These are phyloP conservation scores for Guadua angustifolia DNA, from an alignment of 176 grass and related monocot genomes.

Conservation along the genomic window DNA sequence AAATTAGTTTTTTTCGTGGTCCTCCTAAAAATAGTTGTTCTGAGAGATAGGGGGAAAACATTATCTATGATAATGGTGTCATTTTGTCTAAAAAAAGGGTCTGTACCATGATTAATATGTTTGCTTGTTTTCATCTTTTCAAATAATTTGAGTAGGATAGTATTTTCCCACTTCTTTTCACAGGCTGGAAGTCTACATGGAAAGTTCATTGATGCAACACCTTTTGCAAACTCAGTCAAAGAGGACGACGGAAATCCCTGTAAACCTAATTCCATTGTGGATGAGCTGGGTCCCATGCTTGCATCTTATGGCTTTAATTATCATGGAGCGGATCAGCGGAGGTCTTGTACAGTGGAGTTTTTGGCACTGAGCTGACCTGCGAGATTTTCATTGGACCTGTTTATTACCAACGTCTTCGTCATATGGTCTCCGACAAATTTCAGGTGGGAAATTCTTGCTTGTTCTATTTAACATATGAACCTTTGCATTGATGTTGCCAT, in stretches of 20 bases:
- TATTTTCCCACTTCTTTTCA: not conserved
- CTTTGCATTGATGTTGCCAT: not conserved
- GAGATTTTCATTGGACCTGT: conserved; percentile 97
- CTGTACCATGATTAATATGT: conserved; percentile 9
- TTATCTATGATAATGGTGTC: not conserved
- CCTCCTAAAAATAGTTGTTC: conserved; percentile 14
- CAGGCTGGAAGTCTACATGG: conserved; percentile 91
- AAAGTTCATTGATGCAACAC: conserved; percentile 84
- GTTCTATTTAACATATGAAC: not conserved
- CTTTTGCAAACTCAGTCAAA: conserved; percentile 74
- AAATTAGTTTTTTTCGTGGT: not conserved
- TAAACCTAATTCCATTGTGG: conserved; percentile 56
- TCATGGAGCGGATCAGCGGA: conserved; percentile 85
- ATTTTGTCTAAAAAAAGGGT: not conserved
- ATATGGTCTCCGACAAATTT: conserved; percentile 99
- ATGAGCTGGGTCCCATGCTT: conserved; percentile 82
- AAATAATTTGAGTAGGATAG: not conserved
- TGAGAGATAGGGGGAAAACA: not conserved
- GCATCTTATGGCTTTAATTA: conserved; percentile 84
- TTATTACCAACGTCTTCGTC: conserved; percentile 96
- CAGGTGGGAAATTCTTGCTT: conserved; percentile 57
- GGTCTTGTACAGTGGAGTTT: conserved; percentile 85
- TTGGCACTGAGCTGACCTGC: conserved; percentile 72
- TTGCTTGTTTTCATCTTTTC: not conserved
- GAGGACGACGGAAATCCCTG: conserved; percentile 35